Evolutionary conservation across 768 basidiomycete species (phyloP).

Genomic region (Suillus cothurnatus): DNA sequence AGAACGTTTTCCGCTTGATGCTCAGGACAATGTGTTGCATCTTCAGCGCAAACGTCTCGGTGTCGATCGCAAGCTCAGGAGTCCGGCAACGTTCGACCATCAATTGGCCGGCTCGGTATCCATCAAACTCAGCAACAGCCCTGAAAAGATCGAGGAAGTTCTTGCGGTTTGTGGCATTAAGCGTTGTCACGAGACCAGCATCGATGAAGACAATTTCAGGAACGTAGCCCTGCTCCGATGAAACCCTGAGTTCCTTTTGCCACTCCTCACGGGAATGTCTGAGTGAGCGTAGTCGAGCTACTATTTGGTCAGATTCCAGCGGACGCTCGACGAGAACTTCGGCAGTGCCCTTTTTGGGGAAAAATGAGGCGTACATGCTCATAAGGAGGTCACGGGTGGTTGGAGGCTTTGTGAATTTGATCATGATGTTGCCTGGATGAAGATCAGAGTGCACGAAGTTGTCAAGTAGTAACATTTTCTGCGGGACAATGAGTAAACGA

Average conservation of each 20-base stretch:
- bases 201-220: conserved; percentile 98
- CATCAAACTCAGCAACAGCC: conserved; percentile 95
- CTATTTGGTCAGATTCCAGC: conserved; percentile 59
- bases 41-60: conserved; percentile 95
- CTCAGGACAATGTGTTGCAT: conserved; percentile 95
- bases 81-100: conserved; percentile 95
- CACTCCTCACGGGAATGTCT: conserved; percentile 62
- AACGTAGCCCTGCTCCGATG: conserved; percentile 75
- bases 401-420: conserved; percentile 92
- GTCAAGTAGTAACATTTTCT: conserved; percentile 98
- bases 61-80: conserved; percentile 87
- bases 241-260: conserved; percentile 63
- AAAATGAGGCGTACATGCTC: conserved; percentile 58
- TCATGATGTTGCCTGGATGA: conserved; percentile 95
- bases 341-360: conserved; percentile 39
- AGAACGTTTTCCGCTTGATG: conserved; percentile 97
- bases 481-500: conserved; percentile 13
- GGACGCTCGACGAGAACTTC: conserved; percentile 28
- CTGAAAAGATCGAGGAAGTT: conserved; percentile 98
- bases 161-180: conserved; percentile 76
- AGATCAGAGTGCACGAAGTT: conserved; percentile 96
- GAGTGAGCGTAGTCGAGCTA: conserved; percentile 68
- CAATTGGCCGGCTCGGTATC: conserved; percentile 90
- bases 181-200: conserved; percentile 89
- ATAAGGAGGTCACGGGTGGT: conserved; percentile 64